Conservation (phyloP, 768 basidiomycete genomes). For the Lactarius sp. region DNA sequence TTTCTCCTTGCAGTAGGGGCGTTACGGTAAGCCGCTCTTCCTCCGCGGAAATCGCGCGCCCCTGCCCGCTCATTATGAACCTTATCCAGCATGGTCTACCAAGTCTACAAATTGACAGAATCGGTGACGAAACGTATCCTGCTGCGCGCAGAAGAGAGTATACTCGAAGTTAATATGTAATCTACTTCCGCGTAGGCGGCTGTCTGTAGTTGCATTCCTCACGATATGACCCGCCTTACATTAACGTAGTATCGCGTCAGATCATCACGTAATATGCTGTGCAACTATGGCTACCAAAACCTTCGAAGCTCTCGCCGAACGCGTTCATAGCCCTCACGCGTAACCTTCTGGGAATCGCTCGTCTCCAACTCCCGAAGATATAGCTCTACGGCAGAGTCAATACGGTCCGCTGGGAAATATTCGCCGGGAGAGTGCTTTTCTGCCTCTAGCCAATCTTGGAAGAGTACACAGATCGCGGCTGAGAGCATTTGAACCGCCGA, state of each 20-base stretch:
- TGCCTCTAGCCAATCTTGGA: conserved; percentile 76
- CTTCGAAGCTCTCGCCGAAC: conserved; percentile 66
- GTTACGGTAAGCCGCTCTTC: conserved; percentile 43
- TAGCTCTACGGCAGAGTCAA: conserved; percentile 68
- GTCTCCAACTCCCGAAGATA: conserved; percentile 69
- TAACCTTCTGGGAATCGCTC: conserved; percentile 45
- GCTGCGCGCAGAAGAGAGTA: conserved; percentile 71
- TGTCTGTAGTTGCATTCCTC: conserved; percentile 3
- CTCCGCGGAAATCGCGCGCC: background rate
- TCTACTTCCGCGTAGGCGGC: conserved; percentile 23
- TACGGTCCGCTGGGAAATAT: conserved; percentile 73
- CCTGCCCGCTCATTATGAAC: conserved; percentile 21
- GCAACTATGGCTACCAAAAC: conserved; percentile 50
- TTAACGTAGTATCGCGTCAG: conserved; percentile 6
- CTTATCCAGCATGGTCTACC: conserved; percentile 54
- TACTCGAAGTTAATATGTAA: conserved; percentile 62
- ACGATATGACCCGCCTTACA: conserved; percentile 7
- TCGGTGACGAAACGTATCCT: conserved; percentile 53
- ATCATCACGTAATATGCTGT: background rate
- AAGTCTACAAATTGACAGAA: conserved; percentile 65
- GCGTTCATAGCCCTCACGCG: conserved; percentile 59
- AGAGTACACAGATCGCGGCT: conserved; percentile 73
- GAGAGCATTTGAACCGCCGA: conserved; percentile 75
- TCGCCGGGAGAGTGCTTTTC: conserved; percentile 70
- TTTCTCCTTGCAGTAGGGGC: conserved; percentile 57